Evolutionary conservation across 371 early-diverging fungal species (phyloP).

Genomic region (Mortierella sp.): DNA sequence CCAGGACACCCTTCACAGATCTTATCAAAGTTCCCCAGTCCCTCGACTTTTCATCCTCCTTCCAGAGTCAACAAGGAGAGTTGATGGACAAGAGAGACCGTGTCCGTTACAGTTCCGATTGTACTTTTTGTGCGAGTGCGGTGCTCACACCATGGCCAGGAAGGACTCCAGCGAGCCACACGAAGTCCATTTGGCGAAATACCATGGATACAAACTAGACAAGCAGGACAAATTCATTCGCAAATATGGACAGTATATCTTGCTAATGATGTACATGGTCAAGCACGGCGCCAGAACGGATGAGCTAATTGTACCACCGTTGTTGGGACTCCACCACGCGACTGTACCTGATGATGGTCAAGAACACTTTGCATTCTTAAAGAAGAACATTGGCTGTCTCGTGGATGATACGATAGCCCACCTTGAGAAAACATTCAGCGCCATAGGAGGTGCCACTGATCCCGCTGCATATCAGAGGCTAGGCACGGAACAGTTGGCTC

Average conservation of each 20-base stretch:
- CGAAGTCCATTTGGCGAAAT: constrained; percentile 5
- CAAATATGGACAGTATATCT: constrained; percentile 2
- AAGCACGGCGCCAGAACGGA: neutral
- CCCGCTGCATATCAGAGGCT: too few species aligned
- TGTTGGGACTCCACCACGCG: neutral
- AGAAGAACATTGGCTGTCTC: too few species aligned
- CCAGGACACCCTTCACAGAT: constrained; percentile 7
- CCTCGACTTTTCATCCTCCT: constrained; percentile 33
- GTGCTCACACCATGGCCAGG: neutral
- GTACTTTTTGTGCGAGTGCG: constrained; percentile 7
- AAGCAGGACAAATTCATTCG: neutral
- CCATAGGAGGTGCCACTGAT: too few species aligned
- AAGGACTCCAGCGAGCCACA: neutral
- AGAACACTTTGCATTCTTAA: too few species aligned
- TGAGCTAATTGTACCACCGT: neutral
- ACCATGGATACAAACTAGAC: constrained; percentile 2
- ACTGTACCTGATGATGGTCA: too few species aligned
- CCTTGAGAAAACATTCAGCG: too few species aligned
- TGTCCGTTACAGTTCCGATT: neutral
- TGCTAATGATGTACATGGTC: constrained; percentile 2
- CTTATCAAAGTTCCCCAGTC: constrained; percentile 21
- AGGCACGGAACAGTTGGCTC: too few species aligned
- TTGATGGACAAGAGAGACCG: neutral
- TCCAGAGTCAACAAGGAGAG: neutral
- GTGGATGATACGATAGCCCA: too few species aligned